Evolutionary conservation across 1,284 basidiomycete species (phyloP).

Genomic region (Naganishia liquefaciens): DNA sequence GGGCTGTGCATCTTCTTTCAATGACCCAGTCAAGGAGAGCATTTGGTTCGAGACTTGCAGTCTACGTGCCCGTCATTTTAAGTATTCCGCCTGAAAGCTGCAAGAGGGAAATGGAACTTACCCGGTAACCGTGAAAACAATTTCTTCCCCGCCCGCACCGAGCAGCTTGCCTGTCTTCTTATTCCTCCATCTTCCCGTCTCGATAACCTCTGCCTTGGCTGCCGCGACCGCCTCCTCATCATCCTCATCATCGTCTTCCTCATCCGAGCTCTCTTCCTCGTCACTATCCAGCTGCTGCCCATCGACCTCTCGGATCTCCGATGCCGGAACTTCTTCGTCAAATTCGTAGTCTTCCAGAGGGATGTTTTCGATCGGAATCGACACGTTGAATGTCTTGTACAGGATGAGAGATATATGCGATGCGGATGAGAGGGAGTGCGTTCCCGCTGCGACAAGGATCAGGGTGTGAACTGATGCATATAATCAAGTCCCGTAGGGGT

Average conservation of each 20-base stretch:
- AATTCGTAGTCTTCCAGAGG: constrained; percentile 79
- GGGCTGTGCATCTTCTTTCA: constrained; percentile 49
- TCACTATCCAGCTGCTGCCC: constrained; percentile 38
- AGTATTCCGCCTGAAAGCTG: background rate
- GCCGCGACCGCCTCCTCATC: constrained; percentile 33
- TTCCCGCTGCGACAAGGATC: constrained; percentile 63
- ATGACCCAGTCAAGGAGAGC: constrained; percentile 86
- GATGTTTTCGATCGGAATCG: constrained; percentile 91
- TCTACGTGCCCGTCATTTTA: constrained; percentile 55
- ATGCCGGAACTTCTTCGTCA: constrained; percentile 64
- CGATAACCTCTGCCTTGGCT: constrained; percentile 47
- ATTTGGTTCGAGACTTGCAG: constrained; percentile 92
- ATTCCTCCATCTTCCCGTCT: constrained; percentile 76
- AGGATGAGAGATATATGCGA: constrained; percentile 91
- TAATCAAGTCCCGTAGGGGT: background rate
- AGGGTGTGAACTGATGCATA: constrained; percentile 23
- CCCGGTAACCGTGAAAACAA: constrained; percentile 91
- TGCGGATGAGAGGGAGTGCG: constrained; percentile 84
- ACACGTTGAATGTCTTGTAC: constrained; percentile 94
- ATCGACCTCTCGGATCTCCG: constrained; percentile 32
- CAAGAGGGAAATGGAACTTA: constrained; percentile 53
- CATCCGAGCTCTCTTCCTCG: constrained; percentile 43
- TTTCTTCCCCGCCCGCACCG: constrained; percentile 68
- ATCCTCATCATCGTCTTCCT: constrained; percentile 42
- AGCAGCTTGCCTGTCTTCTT: constrained; percentile 68